Base-by-base conservation (phyloP, 345 rosid species). In the Cardamine chenopodiifolia region DNA sequence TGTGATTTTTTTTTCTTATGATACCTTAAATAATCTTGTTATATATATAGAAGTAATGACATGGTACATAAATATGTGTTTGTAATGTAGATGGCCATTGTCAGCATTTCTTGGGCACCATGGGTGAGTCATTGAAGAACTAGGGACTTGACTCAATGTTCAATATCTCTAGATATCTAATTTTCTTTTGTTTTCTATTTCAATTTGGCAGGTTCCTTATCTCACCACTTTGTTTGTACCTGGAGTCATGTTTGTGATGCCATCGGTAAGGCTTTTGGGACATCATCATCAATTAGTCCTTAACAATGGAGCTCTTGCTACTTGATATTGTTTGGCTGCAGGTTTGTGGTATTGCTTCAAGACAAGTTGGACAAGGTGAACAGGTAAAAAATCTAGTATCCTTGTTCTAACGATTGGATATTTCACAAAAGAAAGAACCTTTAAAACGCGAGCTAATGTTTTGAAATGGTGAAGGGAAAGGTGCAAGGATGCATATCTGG, bases 401-500 rank as follows among this genome's bases (percentile, higher is more conserved):
- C 53, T 44, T 63, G 31, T 42, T 20, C 15, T 49, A 44, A 65
- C 1, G 4, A 45, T 23, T 63, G 39, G 29, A 22, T 31, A 4
- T n/a, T n/a, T n/a, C 22, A 45, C 56, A 54, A 64, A 72, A 31
- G 49, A 45, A 45, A 45, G 9, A 37, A n/a, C 49, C 4, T 47
- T 20, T 3, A n/a, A 11, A 11, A 11, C 44, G 12, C n/a, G 4
- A 47, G 28, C 11, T 13, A 47, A 11, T 37, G 58, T 86, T 61
- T 61, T 32, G 42, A 69, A 35, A 8, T 68, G 50, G 7, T 69
- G 25, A 42, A 93, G 97, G 98, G 98, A 22, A 94, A 85, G 76
- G 89, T 95, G 60, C 98, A 91, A 70, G 98, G 97, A 79, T 94
- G 91, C 85, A 82, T 94, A 61, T 86, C 91, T 42, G 88, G 97